Conservation (phyloP, 2,329 filamentous ascomycete species). For the Albifimbria verrucaria region DNA sequence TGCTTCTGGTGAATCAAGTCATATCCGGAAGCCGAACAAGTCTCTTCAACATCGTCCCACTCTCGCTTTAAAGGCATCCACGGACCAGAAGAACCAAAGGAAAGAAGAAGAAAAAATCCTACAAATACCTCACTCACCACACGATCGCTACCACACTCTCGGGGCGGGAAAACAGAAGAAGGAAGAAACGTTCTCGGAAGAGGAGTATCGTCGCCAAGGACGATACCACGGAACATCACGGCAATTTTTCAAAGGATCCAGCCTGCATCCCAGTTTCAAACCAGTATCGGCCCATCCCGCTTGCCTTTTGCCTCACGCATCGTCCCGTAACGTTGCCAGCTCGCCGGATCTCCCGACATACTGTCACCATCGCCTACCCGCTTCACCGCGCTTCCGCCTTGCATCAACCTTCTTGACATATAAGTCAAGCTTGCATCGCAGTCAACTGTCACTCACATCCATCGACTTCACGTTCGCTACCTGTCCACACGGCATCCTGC, state of each 20-base stretch:
- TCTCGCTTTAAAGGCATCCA: not conserved
- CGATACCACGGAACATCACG: not conserved
- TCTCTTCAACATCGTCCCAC: not conserved
- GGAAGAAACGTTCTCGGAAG: conserved; percentile 10
- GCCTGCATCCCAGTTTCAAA: conserved; percentile 10
- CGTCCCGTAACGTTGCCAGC: conserved; percentile 9
- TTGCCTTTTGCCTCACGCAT: conserved; percentile 8
- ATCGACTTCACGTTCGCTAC: conserved; percentile 36
- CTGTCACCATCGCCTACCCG: not conserved
- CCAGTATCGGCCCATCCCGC: conserved; percentile 2
- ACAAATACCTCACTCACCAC: conserved; percentile 14
- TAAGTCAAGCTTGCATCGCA: conserved; percentile 11
- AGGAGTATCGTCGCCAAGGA: conserved; percentile 2
- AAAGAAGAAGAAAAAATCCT: conserved; percentile 13
- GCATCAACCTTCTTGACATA: conserved; percentile 5
- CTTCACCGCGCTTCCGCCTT: not conserved
- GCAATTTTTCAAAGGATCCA: not conserved
- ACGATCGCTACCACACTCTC: conserved; percentile 32
- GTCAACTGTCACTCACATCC: conserved; percentile 2
- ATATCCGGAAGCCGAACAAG: not conserved
- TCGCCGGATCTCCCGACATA: not conserved
- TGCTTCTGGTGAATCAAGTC: not conserved
- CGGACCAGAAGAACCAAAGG: not conserved
- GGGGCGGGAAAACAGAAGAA: conserved; percentile 14
- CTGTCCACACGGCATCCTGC: conserved; percentile 22